These are phyloP conservation scores for Penicillium parvum DNA, from an alignment of 495 filamentous ascomycete genomes.

Conservation along the genomic window DNA sequence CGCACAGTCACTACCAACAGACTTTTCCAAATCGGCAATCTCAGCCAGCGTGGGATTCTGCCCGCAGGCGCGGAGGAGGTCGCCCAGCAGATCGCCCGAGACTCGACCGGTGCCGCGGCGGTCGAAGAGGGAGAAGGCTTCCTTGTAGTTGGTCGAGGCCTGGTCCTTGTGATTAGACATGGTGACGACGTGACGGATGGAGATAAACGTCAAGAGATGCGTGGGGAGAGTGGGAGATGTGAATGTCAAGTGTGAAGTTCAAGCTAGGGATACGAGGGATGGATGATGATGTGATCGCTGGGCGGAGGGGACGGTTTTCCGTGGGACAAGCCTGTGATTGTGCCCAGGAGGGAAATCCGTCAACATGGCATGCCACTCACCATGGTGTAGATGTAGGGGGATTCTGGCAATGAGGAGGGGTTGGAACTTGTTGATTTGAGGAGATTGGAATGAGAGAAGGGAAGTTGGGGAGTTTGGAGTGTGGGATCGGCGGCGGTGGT, in stretches of 20 bases:
- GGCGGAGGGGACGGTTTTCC: too few species aligned
- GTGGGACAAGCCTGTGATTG: neutral
- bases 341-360: conserved; percentile 3
- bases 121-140: conserved; percentile 99
- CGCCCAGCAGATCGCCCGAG: conserved; percentile 77
- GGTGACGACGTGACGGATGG: conserved; percentile 12
- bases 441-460: conserved; percentile 5
- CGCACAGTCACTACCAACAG: conserved; percentile 80
- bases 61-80: conserved; percentile 91
- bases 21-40: conserved; percentile 84
- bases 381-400: neutral
- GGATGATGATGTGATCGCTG: too few species aligned
- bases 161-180: conserved; percentile 46
- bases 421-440: neutral
- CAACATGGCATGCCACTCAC: neutral
- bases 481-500: conserved; percentile 19
- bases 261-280: conserved; percentile 4
- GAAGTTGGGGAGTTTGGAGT: conserved; percentile 5
- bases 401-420: neutral
- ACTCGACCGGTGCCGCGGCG: conserved; percentile 95
- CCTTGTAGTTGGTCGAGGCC: conserved; percentile 99
- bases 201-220: neutral
- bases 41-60: conserved; percentile 96
- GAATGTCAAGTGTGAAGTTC: too few species aligned
- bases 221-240: too few species aligned